Evolutionary conservation across 352 stramenopile genomes (phyloP), one percentile per base, ranked within the genome.

Genomic region (Pythium diclinum): DNA sequence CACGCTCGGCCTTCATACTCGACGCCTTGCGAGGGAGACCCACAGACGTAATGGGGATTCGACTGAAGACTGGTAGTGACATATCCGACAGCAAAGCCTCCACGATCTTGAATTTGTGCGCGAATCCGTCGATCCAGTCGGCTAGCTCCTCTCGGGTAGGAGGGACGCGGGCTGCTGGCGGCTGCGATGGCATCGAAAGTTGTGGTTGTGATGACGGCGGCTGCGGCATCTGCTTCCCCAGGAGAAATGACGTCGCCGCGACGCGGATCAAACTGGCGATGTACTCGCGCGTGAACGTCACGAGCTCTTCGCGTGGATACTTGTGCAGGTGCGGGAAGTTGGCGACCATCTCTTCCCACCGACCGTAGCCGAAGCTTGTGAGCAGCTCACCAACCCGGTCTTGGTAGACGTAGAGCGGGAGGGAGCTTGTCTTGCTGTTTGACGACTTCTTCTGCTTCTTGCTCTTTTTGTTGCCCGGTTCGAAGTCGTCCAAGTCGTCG

Each of bases 291-390:
- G 63, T 63, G 69, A 89, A 90, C 25, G 58, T 56, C 32, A 67
- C 65, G 9, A 96, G 25, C 36, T 85, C 73, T 11, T 52, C 25
- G 17, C 77, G 38, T 7, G 78, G 54, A 63, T 92, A 92, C 17
- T 52, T 59, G 30, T 65, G 49, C 40, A 97, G 65, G 1, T 53
- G 32, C 0, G 56, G 44, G 25, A 57, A 68, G 48, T 58, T 55
- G 1, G 66, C 71, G 34, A 74, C 68, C 47, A 96, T 90, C 11
- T 89, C 78, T 23, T 85, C 67, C 88, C 88, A 97, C 21, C 88
- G 82, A 3, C 88, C 88, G 57, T 95, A 97, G 46, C 90, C 90
- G 59, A 82, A 94, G 5, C 57, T 72, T 19, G 74, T 66, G 6
- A 97, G 61, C 49, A 82, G 21, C 6, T 92, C 79, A 11, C 52